Percentiles rank a stretch among this genome's conserved stretches.
Evolutionary conservation across 129 eudicot genomes (phyloP).

Genomic region (Flaveria linearis): DNA sequence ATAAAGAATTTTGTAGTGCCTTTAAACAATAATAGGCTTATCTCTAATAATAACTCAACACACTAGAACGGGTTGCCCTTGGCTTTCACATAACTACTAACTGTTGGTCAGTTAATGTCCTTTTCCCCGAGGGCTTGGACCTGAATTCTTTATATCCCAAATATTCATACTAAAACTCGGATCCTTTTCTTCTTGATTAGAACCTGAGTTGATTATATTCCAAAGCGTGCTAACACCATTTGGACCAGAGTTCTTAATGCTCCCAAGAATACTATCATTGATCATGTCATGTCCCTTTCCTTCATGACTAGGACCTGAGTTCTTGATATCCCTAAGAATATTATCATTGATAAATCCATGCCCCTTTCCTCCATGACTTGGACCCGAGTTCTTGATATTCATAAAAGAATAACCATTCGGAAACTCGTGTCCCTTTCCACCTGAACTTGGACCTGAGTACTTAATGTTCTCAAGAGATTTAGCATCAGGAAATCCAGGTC

Average conservation of each 20-base stretch:
- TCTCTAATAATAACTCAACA: background rate
- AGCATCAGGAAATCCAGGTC: background rate
- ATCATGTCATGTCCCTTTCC: conserved; percentile 1
- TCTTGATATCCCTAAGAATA: background rate
- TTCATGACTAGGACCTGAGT: conserved; percentile 21
- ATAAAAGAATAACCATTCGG: no score
- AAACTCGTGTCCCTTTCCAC: background rate
- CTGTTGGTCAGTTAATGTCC: conserved; percentile 12
- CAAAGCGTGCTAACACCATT: background rate
- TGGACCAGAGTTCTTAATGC: conserved; percentile 13
- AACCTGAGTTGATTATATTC: background rate
- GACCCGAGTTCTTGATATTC: no score
- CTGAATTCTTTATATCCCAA: conserved; percentile 6
- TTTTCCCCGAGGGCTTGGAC: conserved; percentile 25
- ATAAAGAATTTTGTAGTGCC: background rate
- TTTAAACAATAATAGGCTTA: conserved; percentile 7
- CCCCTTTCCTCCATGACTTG: no score
- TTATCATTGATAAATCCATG: no score
- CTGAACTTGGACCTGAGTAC: conserved; percentile 7
- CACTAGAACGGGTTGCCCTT: background rate
- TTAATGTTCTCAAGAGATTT: background rate
- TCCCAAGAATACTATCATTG: background rate
- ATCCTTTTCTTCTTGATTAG: conserved; percentile 18
- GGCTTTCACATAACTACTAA: background rate
- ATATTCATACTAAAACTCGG: background rate